phyloP scores from a whole-genome alignment of 441 rosid genomes.

The Hura crepitans region DNA sequence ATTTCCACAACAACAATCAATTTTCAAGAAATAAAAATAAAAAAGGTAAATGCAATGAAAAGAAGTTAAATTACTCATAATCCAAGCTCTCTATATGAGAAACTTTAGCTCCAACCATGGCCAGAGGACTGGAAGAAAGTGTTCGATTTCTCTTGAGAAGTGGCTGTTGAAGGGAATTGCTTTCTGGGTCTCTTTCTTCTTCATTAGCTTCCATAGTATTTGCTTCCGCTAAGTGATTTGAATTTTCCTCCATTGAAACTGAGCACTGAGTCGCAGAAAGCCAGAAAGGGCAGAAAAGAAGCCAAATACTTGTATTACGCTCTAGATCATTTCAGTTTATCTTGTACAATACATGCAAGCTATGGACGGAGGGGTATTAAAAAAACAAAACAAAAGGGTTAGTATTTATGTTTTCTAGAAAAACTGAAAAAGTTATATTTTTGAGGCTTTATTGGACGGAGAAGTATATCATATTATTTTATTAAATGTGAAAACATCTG shows the following conservation, averaged over 20 bases:
- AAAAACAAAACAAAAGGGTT: too few species aligned
- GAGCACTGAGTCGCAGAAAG: conserved; percentile 12
- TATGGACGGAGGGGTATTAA: too few species aligned
- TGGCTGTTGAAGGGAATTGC: conserved; percentile 55
- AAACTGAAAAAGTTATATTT: too few species aligned
- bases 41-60: background rate
- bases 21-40: background rate
- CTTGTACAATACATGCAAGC: too few species aligned
- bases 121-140: conserved; percentile 67
- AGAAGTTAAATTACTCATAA: conserved; percentile 51
- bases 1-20: conserved; percentile 4
- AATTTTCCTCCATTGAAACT: conserved; percentile 47
- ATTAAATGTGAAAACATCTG: too few species aligned
- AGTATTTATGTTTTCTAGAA: too few species aligned
- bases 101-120: conserved; percentile 82
- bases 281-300: too few species aligned
- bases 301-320: background rate
- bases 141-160: conserved; percentile 71
- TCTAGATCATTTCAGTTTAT: background rate
- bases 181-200: conserved; percentile 65
- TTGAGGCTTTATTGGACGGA: too few species aligned
- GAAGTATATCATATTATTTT: too few species aligned
- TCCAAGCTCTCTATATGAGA: conserved; percentile 85
- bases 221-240: conserved; percentile 32
- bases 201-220: conserved; percentile 34